These are phyloP conservation scores for Epichloe sp. DNA, from an alignment of 2,329 filamentous ascomycete species.

Conservation along the genomic window DNA sequence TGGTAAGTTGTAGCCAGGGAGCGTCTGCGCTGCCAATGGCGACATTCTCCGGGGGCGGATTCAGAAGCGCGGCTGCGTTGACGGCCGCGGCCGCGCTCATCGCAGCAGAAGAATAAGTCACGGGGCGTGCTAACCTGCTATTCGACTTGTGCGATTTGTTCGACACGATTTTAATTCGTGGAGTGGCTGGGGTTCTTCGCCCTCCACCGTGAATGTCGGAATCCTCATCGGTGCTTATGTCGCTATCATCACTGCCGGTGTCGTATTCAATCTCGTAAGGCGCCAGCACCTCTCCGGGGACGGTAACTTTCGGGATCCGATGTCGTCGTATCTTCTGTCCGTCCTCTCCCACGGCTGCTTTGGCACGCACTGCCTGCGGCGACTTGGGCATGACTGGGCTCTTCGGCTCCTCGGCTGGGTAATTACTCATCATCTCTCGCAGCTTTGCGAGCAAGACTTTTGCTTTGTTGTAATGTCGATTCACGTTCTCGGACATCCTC, in stretches of 20 bases:
- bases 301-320: slow-evolving; percentile 44
- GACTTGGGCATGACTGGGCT: slow-evolving; percentile 39
- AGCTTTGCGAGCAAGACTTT: slow-evolving; percentile 46
- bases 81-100: slow-evolving; percentile 26
- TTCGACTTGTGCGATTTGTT: slow-evolving; percentile 30
- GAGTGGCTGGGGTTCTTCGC: slow-evolving; percentile 22
- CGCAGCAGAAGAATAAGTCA: slow-evolving; percentile 21
- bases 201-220: slow-evolving; percentile 26
- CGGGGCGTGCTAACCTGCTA: slow-evolving; percentile 24
- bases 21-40: slow-evolving; percentile 44
- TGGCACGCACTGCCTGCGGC: slow-evolving; percentile 37
- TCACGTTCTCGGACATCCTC: slow-evolving; percentile 51
- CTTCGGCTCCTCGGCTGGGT: slow-evolving; percentile 39
- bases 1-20: slow-evolving; percentile 53
- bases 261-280: slow-evolving; percentile 54
- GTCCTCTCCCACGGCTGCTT: slow-evolving; percentile 31
- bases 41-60: slow-evolving; percentile 47
- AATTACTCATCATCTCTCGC: slow-evolving; percentile 46
- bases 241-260: slow-evolving; percentile 38
- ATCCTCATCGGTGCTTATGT: slow-evolving; percentile 39
- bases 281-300: slow-evolving; percentile 52
- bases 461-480: slow-evolving; percentile 47
- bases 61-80: slow-evolving; percentile 30
- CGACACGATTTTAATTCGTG: slow-evolving; percentile 38
- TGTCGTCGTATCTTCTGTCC: slow-evolving; percentile 33